phyloP scores from a whole-genome alignment of 352 stramenopile genomes.

The Globisporangium heterothallicum region DNA sequence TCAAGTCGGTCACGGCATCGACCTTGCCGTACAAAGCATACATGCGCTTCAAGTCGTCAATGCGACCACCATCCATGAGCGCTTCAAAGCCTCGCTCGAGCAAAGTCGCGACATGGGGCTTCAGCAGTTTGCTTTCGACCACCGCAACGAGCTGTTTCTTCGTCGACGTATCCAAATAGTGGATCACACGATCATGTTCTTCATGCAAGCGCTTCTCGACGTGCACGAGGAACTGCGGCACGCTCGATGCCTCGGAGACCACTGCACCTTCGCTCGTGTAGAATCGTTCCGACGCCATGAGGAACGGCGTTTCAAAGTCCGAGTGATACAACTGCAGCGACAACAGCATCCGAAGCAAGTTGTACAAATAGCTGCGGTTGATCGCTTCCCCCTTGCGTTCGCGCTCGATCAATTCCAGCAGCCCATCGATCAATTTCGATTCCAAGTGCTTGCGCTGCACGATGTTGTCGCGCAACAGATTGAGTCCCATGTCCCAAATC shows the following conservation, averaged over 20 bases:
- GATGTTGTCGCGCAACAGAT: slow-evolving; percentile 57
- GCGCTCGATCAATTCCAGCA: slow-evolving; percentile 83
- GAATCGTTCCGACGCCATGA: slow-evolving; percentile 83
- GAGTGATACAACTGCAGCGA: slow-evolving; percentile 82
- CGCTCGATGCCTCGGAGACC: slow-evolving; percentile 50
- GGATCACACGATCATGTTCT: slow-evolving; percentile 66
- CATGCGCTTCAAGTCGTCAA: slow-evolving; percentile 87
- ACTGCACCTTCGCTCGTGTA: slow-evolving; percentile 76
- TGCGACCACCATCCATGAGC: slow-evolving; percentile 75
- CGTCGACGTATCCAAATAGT: slow-evolving; percentile 72
- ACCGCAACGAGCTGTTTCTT: slow-evolving; percentile 66
- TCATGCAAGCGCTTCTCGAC: slow-evolving; percentile 84
- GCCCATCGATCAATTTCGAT: slow-evolving; percentile 56
- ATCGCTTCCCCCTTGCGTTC: slow-evolving; percentile 87
- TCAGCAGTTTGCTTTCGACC: slow-evolving; percentile 81
- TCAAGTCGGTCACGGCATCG: slow-evolving; percentile 62
- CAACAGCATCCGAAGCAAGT: slow-evolving; percentile 78
- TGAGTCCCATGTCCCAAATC: slow-evolving; percentile 91
- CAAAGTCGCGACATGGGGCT: slow-evolving; percentile 74
- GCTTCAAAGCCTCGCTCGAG: slow-evolving; percentile 84
- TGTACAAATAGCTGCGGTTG: slow-evolving; percentile 77
- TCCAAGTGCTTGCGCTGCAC: slow-evolving; percentile 50
- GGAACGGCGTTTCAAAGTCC: slow-evolving; percentile 84
- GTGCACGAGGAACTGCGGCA: slow-evolving; percentile 84
- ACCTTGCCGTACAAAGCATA: slow-evolving; percentile 77